These are phyloP conservation scores for Sclerotinia nivalis DNA, from an alignment of 2,329 filamentous ascomycete genomes.

Conservation along the genomic window DNA sequence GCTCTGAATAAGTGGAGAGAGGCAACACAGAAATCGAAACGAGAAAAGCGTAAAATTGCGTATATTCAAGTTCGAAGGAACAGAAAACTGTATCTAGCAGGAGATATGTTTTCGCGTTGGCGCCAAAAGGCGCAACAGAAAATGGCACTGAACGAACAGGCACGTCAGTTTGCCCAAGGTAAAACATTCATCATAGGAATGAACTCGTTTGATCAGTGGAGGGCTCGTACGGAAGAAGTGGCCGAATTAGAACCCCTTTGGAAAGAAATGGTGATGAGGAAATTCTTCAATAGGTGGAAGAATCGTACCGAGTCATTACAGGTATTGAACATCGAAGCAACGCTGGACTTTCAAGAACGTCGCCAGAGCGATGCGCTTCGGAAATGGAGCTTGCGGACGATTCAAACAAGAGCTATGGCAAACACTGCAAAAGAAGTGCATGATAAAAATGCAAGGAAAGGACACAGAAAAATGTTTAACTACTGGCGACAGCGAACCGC, in stretches of 20 bases:
- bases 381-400: slow-evolving; percentile 39
- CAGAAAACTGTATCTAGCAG: slow-evolving; percentile 38
- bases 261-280: slow-evolving; percentile 33
- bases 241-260: slow-evolving; percentile 35
- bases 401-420: slow-evolving; percentile 36
- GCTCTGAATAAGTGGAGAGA: slow-evolving; percentile 38
- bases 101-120: slow-evolving; percentile 36
- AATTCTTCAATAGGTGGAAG: slow-evolving; percentile 36
- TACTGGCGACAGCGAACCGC: slow-evolving; percentile 40
- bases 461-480: slow-evolving; percentile 40
- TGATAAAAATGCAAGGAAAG: slow-evolving; percentile 40
- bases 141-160: slow-evolving; percentile 38
- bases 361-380: slow-evolving; percentile 35
- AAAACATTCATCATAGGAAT: slow-evolving; percentile 36
- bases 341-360: slow-evolving; percentile 37
- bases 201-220: slow-evolving; percentile 40
- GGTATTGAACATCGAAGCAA: slow-evolving; percentile 36
- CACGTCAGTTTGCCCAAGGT: slow-evolving; percentile 33
- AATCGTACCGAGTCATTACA: slow-evolving; percentile 31
- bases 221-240: slow-evolving; percentile 35
- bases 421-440: slow-evolving; percentile 38
- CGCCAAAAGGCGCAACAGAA: slow-evolving; percentile 30
- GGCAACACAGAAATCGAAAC: slow-evolving; percentile 34
- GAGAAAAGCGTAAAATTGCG: slow-evolving; percentile 39
- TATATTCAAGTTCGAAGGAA: slow-evolving; percentile 39